phyloP scores from a whole-genome alignment of 805 yeast genomes.

The Clavispora carvajalis region DNA sequence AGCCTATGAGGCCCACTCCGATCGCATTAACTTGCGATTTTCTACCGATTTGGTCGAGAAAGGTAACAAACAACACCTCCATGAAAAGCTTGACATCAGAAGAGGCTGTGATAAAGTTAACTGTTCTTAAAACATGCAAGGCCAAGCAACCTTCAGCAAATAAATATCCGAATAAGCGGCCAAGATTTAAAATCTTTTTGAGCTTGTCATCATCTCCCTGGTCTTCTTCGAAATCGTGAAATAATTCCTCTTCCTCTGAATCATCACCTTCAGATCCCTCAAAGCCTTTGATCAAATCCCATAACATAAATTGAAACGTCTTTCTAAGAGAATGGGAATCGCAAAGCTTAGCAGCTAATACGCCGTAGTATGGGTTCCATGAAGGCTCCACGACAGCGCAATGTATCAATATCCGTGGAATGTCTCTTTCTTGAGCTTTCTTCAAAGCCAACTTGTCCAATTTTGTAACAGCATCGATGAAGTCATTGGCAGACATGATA shows the following conservation, averaged over 20 bases:
- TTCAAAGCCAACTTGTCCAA: slow-evolving; percentile 76
- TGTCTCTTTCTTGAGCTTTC: slow-evolving; percentile 76
- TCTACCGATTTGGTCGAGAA: slow-evolving; percentile 61
- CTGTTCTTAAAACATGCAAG: slow-evolving; percentile 64
- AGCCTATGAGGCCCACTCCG: slow-evolving; percentile 38
- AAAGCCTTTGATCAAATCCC: slow-evolving; percentile 77
- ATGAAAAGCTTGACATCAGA: slow-evolving; percentile 62
- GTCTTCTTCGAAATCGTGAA: slow-evolving; percentile 30
- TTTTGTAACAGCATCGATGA: slow-evolving; percentile 77
- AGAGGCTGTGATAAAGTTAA: slow-evolving; percentile 67
- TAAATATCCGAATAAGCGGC: slow-evolving; percentile 73
- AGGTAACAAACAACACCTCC: slow-evolving; percentile 66
- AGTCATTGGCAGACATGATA: slow-evolving; percentile 93
- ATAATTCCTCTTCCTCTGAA: slow-evolving; percentile 38
- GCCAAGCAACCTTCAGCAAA: slow-evolving; percentile 71
- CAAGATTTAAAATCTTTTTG: slow-evolving; percentile 62
- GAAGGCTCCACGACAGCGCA: slow-evolving; percentile 79
- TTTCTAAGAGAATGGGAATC: slow-evolving; percentile 70
- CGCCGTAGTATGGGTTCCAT: slow-evolving; percentile 86
- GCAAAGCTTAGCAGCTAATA: slow-evolving; percentile 73
- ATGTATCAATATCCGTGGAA: slow-evolving; percentile 78
- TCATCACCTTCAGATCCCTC: slow-evolving; percentile 41
- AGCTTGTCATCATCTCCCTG: slow-evolving; percentile 48
- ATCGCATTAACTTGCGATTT: slow-evolving; percentile 47
- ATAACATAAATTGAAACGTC: slow-evolving; percentile 80